These are phyloP conservation scores for Lyophyllum decastes DNA, from an alignment of 768 basidiomycete species.

Conservation along the genomic window DNA sequence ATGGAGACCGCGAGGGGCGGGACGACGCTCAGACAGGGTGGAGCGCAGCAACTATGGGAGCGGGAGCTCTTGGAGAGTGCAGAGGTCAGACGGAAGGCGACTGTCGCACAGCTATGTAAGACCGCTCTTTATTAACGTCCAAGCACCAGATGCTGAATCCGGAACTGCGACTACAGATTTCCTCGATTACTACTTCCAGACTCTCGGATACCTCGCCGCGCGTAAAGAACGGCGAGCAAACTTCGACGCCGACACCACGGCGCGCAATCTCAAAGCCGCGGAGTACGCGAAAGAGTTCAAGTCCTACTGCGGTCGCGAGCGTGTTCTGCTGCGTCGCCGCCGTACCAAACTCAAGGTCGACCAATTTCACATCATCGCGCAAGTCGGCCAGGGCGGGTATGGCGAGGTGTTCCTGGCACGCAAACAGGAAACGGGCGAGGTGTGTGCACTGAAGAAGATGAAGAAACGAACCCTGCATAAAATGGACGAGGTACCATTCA, in stretches of 20 bases:
- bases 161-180: conserved; percentile 59
- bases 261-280: conserved; percentile 55
- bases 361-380: conserved; percentile 97
- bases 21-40: conserved; percentile 56
- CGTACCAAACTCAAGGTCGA: conserved; percentile 91
- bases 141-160: background rate
- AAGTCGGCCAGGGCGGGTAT: conserved; percentile 98
- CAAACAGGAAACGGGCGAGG: conserved; percentile 93
- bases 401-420: conserved; percentile 96
- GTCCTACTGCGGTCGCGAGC: conserved; percentile 92
- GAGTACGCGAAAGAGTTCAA: conserved; percentile 83
- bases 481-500: conserved; percentile 86
- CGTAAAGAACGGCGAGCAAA: conserved; percentile 82
- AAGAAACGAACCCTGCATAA: conserved; percentile 90
- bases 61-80: conserved; percentile 77
- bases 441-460: conserved; percentile 99
- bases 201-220: conserved; percentile 83
- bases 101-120: conserved; percentile 95
- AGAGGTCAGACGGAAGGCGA: conserved; percentile 94
- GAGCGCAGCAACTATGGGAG: conserved; percentile 80
- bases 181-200: conserved; percentile 97
- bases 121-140: conserved; percentile 11
- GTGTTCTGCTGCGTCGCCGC: conserved; percentile 89
- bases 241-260: conserved; percentile 82
- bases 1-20: conserved; percentile 68